These are phyloP conservation scores for Kwoniella europaea DNA, from an alignment of 768 basidiomycete species.

Conservation along the genomic window DNA sequence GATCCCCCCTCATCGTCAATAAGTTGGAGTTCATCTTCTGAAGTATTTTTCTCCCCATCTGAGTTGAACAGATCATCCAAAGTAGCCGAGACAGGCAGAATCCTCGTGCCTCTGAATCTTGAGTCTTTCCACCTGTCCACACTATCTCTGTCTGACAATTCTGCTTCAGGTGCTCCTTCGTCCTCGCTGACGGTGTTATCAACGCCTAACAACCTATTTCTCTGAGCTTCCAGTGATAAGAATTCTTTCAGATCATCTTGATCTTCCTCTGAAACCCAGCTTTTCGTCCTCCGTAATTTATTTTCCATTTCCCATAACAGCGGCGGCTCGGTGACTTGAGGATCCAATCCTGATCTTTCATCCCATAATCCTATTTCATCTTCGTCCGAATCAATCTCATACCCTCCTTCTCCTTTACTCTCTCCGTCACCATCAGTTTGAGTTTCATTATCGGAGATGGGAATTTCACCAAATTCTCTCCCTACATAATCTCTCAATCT, in stretches of 20 bases:
- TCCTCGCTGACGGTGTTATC: slow-evolving; percentile 9
- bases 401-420: slow-evolving; percentile 1
- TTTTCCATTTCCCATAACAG: slow-evolving; percentile 1
- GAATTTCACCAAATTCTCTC: slow-evolving; percentile 39
- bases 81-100: slow-evolving; percentile 9
- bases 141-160: neutral
- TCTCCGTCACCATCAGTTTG: slow-evolving; percentile 23
- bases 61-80: slow-evolving; percentile 24
- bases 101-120: slow-evolving; percentile 12
- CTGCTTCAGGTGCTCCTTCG: neutral
- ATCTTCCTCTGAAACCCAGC: slow-evolving; percentile 37
- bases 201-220: slow-evolving; percentile 1
- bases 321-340: slow-evolving; percentile 20
- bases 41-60: slow-evolving; percentile 16
- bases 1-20: neutral
- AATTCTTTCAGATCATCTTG: slow-evolving; percentile 41
- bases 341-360: slow-evolving; percentile 32
- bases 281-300: slow-evolving; percentile 2
- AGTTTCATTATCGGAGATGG: slow-evolving; percentile 14
- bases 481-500: slow-evolving; percentile 23
- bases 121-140: neutral
- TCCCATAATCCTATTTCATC: slow-evolving; percentile 46
- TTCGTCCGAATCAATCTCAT: slow-evolving; percentile 34
- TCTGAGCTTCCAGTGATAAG: slow-evolving; percentile 32
- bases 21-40: slow-evolving; percentile 20